Evolutionary conservation across 2,329 filamentous ascomycete genomes (phyloP).

Genomic region (Escovopsis sp.): DNA sequence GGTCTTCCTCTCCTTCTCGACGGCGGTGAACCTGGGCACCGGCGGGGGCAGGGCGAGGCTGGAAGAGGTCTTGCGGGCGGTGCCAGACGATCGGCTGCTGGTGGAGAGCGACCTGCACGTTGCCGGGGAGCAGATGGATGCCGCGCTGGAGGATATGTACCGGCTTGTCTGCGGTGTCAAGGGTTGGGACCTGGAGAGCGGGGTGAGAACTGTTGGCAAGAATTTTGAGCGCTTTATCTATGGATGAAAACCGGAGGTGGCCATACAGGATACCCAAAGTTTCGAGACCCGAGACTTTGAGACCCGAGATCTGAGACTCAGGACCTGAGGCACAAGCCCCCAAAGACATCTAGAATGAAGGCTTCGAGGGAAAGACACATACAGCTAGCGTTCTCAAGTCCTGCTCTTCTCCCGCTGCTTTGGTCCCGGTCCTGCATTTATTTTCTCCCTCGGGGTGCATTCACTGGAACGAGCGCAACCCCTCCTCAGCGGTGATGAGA

Average conservation of each 20-base stretch:
- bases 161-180: constrained; percentile 65
- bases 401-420: too few relatives aligned
- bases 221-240: constrained; percentile 74
- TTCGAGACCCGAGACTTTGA: too few relatives aligned
- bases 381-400: too few relatives aligned
- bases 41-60: constrained; percentile 31
- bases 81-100: constrained; percentile 67
- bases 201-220: constrained; percentile 47
- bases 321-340: too few relatives aligned
- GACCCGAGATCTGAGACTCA: too few relatives aligned
- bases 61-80: constrained; percentile 50
- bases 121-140: constrained; percentile 72
- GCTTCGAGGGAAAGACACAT: too few relatives aligned
- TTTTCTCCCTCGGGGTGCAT: too few relatives aligned
- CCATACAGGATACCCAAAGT: too few relatives aligned
- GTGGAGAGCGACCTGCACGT: constrained; percentile 83
- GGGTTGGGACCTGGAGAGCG: constrained; percentile 60
- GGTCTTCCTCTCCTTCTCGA: constrained; percentile 82
- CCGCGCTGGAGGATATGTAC: constrained; percentile 57
- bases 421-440: too few relatives aligned
- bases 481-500: constrained; percentile 30
- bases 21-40: constrained; percentile 60
- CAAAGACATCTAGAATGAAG: too few relatives aligned
- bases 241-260: constrained; percentile 23
- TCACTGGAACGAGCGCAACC: constrained; percentile 3